These are phyloP conservation scores for Clausena lansium DNA, from an alignment of 345 rosid genomes.

Conservation along the genomic window DNA sequence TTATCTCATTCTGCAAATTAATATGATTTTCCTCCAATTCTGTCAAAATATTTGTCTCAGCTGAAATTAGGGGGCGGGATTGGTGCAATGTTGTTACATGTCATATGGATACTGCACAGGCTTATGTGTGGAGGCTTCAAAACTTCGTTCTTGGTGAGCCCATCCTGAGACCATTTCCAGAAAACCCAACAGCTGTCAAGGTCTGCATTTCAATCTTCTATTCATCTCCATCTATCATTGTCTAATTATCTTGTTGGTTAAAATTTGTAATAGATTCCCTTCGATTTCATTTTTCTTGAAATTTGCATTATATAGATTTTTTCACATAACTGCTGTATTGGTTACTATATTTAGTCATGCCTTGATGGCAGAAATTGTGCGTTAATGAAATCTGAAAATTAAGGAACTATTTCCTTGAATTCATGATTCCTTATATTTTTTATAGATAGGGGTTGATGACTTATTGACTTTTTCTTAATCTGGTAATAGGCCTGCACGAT, in stretches of 20 bases:
- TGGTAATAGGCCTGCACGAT: conserved; percentile 75
- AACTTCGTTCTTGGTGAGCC: conserved; percentile 96
- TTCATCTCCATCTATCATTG: background rate
- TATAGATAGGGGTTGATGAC: background rate
- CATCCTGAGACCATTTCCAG: conserved; percentile 84
- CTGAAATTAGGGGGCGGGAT: conserved; percentile 98
- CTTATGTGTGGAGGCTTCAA: conserved; percentile 99
- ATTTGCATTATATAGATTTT: background rate
- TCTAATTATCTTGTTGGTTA: background rate
- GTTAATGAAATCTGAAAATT: background rate
- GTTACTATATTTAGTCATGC: background rate
- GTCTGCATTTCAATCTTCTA: conserved; percentile 31
- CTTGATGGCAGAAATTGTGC: background rate
- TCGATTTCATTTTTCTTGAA: background rate
- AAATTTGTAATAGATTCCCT: background rate
- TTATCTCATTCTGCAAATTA: background rate
- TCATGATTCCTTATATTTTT: background rate
- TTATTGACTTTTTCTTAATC: conserved; percentile 1
- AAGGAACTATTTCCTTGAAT: background rate
- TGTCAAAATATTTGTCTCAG: conserved; percentile 34
- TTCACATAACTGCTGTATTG: background rate
- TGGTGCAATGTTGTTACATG: conserved; percentile 99
- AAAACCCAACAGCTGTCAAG: conserved; percentile 83
- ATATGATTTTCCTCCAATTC: conserved; percentile 3
- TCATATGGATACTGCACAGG: conserved; percentile 85